Evolutionary conservation across 306 rosid species (phyloP), one percentile per base, ranked within the genome.

Genomic region (Trifolium repens): DNA sequence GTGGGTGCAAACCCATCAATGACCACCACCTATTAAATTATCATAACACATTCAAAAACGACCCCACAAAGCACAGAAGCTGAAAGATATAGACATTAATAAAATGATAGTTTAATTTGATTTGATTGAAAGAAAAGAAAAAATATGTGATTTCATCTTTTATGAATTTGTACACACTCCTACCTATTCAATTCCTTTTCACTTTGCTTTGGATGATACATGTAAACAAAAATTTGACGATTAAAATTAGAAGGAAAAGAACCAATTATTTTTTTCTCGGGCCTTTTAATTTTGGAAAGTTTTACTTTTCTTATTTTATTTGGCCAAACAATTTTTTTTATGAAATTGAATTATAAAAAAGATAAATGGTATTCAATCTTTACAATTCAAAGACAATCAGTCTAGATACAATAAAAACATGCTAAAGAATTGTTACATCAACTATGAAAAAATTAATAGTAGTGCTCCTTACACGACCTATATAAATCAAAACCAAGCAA

Each of bases 1-100:
- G 83, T 79, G 46, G 83, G 54, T 66, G 69, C 64, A 10, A 73
- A 57, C 24, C 74, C 79, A 57, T 35, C 83, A 57, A 39, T 75
- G 35, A 44, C 47, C 57, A 66, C 79, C 83, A 52, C 75, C 71
- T 46, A 73, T 80, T 73, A 14, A 44, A 46, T 52, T 14, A 72
- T 66, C 70, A 72, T 65, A 42, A 13, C 74, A 65, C 75, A 67
- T 74, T 71, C 42, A 47, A 27, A 52, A 62, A 1, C 15, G 19
- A 34, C 60, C 82, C 78, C 30, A 79, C 78, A 34, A 67, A 54
- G 13, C 60, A 58, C 39, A 76, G 35, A 1, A 34, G 17, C 61
- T 69, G 22, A 78, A 68, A 69, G 54, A 14, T 52, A 65, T n/a
- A n/a, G n/a, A n/a, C 40, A 52, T 19, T 2, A 16, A 74, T 11